Evolutionary conservation across 495 filamentous ascomycete genomes (phyloP).

Genomic region (Trichocladium antarcticum): DNA sequence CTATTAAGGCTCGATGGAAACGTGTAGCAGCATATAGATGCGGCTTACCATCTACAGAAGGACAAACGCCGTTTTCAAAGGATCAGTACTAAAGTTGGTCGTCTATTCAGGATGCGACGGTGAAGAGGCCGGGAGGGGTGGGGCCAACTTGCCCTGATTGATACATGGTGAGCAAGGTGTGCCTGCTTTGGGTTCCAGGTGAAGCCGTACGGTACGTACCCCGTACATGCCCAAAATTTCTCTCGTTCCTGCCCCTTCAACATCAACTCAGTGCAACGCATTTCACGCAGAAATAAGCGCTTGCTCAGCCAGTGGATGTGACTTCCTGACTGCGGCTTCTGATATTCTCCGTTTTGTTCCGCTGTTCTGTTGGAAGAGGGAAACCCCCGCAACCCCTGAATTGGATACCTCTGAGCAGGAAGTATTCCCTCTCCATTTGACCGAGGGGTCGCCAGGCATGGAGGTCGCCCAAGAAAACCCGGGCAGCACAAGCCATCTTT

Average conservation of each 20-base stretch:
- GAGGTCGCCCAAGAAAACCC: not conserved
- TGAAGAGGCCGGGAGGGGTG: too few species aligned
- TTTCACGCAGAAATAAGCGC: not conserved
- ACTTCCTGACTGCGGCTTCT: not conserved
- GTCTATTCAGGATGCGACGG: too few species aligned
- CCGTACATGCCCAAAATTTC: slow-evolving; percentile 4
- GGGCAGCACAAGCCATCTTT: not conserved
- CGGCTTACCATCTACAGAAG: too few species aligned
- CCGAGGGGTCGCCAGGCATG: slow-evolving; percentile 7
- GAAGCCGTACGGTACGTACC: slow-evolving; percentile 2
- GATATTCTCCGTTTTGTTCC: not conserved
- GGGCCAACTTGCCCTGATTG: too few species aligned
- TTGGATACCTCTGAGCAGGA: not conserved
- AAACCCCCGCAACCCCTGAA: not conserved
- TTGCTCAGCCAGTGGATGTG: not conserved
- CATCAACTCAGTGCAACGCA: not conserved
- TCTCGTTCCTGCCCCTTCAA: slow-evolving; percentile 1
- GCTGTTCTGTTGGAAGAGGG: not conserved
- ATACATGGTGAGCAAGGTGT: slow-evolving; percentile 5
- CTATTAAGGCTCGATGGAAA: too few species aligned
- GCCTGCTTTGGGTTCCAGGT: not conserved
- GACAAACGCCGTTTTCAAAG: too few species aligned
- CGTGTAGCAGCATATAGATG: too few species aligned
- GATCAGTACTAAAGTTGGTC: too few species aligned
- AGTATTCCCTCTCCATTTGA: not conserved